phyloP scores from a whole-genome alignment of 768 basidiomycete species.

The Boletus vinaceobasis region DNA sequence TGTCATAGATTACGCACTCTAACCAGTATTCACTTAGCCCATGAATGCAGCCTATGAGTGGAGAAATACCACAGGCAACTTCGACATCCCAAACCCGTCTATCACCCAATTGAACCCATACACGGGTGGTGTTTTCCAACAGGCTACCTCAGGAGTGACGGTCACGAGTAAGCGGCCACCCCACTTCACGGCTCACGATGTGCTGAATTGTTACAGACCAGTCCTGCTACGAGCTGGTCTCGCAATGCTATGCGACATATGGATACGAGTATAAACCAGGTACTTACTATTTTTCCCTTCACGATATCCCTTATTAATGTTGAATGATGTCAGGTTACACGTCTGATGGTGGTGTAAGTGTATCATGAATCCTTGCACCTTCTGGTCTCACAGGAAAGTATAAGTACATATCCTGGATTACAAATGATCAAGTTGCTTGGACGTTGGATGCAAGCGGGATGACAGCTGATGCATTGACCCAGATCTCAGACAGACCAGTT shows the following conservation, averaged over 20 bases:
- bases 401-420: constrained; percentile 80
- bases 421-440: constrained; percentile 62
- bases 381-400: constrained; percentile 5
- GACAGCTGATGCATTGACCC: constrained; percentile 48
- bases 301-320: not conserved
- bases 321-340: constrained; percentile 18
- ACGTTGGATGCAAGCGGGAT: constrained; percentile 63
- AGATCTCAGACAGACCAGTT: constrained; percentile 67
- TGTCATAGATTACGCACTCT: not conserved
- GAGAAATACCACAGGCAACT: constrained; percentile 60
- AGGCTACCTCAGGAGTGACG: constrained; percentile 73
- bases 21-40: constrained; percentile 45
- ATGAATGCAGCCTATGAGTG: constrained; percentile 73
- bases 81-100: constrained; percentile 52
- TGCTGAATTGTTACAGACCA: constrained; percentile 45
- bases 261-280: constrained; percentile 82
- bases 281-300: constrained; percentile 25
- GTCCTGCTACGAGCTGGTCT: constrained; percentile 55
- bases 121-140: constrained; percentile 75
- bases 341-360: constrained; percentile 47
- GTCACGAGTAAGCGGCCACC: constrained; percentile 45
- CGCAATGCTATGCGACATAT: constrained; percentile 62
- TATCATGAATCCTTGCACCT: not conserved
- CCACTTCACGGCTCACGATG: not conserved
- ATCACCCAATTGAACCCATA: constrained; percentile 60